Percentiles rank a stretch among this genome's conserved stretches.
These are phyloP conservation scores for Clarkia xantiana DNA, from an alignment of 345 rosid genomes.

Conservation along the genomic window DNA sequence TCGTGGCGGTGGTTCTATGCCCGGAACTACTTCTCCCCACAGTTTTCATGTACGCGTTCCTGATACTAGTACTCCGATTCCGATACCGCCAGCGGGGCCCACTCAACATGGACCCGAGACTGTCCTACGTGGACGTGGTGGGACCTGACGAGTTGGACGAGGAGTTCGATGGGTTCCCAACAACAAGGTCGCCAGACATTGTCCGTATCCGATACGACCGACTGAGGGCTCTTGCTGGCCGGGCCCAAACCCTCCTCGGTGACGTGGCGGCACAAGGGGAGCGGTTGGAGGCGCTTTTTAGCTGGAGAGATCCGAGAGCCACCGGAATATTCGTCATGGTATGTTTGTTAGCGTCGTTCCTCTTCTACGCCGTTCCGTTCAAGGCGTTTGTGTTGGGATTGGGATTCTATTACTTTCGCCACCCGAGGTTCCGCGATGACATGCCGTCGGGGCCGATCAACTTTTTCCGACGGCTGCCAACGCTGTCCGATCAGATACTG, in stretches of 20 bases:
- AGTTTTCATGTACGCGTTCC: constrained; percentile 68
- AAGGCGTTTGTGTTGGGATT: constrained; percentile 41
- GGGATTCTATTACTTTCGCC: constrained; percentile 65
- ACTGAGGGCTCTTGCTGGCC: constrained; percentile 64
- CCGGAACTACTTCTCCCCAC: constrained; percentile 79
- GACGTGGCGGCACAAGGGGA: constrained; percentile 86
- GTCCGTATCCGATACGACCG: constrained; percentile 64
- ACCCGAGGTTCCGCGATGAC: constrained; percentile 76
- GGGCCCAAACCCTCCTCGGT: constrained; percentile 68
- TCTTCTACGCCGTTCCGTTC: constrained; percentile 63
- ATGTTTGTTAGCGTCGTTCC: constrained; percentile 49
- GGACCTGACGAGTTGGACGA: constrained; percentile 72
- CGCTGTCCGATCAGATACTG: constrained; percentile 66
- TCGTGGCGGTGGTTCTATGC: constrained; percentile 50
- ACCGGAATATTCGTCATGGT: constrained; percentile 60
- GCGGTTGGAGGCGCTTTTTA: constrained; percentile 58
- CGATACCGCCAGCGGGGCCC: constrained; percentile 42
- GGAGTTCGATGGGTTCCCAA: constrained; percentile 70
- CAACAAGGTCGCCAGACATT: constrained; percentile 37
- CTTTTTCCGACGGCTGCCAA: constrained; percentile 77
- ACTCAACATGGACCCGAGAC: constrained; percentile 40
- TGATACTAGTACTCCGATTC: constrained; percentile 37
- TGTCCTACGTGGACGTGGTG: constrained; percentile 52
- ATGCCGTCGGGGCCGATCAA: constrained; percentile 66
- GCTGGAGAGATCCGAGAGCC: constrained; percentile 85